These are phyloP conservation scores for Onygena corvina DNA, from an alignment of 2,329 filamentous ascomycete genomes.

Conservation along the genomic window DNA sequence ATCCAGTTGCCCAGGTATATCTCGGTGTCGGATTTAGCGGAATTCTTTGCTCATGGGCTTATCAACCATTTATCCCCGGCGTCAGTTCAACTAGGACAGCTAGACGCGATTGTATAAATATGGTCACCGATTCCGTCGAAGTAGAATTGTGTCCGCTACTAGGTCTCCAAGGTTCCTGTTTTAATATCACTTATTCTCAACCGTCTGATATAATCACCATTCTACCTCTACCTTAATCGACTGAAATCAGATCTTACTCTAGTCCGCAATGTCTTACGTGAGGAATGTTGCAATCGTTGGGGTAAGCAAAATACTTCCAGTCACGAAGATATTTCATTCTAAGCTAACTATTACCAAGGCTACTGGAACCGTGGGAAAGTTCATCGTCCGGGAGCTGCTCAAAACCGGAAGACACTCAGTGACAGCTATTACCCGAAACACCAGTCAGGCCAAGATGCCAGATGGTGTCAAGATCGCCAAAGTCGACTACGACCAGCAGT, in stretches of 20 bases:
- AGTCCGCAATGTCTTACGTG: not conserved
- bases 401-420: constrained; percentile 40
- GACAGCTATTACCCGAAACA: constrained; percentile 40
- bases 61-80: too few relatives aligned
- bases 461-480: constrained; percentile 32
- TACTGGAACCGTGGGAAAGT: constrained; percentile 25
- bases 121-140: not conserved
- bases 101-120: not conserved
- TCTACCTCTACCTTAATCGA: too few relatives aligned
- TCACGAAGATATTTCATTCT: not conserved
- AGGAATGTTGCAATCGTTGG: constrained; percentile 3
- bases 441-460: constrained; percentile 35
- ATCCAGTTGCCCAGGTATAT: too few relatives aligned
- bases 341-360: constrained; percentile 19
- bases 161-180: not conserved
- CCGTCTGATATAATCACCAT: too few relatives aligned
- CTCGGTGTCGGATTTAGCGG: not conserved
- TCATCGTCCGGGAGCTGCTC: constrained; percentile 29
- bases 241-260: not conserved
- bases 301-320: not conserved
- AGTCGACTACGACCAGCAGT: constrained; percentile 40
- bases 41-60: not conserved
- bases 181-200: too few relatives aligned
- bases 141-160: not conserved
- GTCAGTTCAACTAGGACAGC: not conserved